Percentiles rank a stretch among this genome's conserved stretches.
These are phyloP conservation scores for Saccharum hybrid DNA, from an alignment of 202 grass and related monocot species.

Conservation along the genomic window DNA sequence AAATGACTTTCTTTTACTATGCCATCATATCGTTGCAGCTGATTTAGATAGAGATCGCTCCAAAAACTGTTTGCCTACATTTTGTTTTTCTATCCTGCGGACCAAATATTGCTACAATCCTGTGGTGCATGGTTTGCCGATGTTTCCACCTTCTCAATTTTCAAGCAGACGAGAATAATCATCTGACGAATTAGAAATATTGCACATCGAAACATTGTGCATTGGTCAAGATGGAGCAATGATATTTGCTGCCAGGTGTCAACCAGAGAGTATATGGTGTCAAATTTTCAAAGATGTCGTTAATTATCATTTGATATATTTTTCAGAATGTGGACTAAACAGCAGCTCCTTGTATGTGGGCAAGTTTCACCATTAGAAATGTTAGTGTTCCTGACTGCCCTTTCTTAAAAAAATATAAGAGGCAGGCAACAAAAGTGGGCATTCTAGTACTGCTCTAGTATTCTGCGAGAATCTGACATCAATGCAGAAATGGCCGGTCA, in stretches of 20 bases:
- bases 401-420: background rate
- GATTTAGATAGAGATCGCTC: constrained; percentile 1
- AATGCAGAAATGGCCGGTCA: background rate
- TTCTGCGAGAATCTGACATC: constrained; percentile 9
- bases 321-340: too few species aligned
- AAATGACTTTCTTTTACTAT: constrained; percentile 20
- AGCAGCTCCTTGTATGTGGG: too few species aligned
- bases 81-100: background rate
- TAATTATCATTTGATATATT: too few species aligned
- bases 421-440: background rate
- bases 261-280: background rate
- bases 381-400: too few species aligned
- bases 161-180: background rate
- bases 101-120: background rate
- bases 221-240: background rate
- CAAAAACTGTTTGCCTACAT: background rate
- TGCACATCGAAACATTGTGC: background rate
- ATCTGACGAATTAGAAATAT: background rate
- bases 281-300: background rate
- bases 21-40: background rate
- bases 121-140: background rate
- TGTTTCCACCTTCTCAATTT: background rate
- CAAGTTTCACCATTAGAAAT: too few species aligned
- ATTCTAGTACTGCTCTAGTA: background rate
- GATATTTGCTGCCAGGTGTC: background rate